phyloP scores from a whole-genome alignment of 306 rosid species.

The Macrotyloma uniflorum region DNA sequence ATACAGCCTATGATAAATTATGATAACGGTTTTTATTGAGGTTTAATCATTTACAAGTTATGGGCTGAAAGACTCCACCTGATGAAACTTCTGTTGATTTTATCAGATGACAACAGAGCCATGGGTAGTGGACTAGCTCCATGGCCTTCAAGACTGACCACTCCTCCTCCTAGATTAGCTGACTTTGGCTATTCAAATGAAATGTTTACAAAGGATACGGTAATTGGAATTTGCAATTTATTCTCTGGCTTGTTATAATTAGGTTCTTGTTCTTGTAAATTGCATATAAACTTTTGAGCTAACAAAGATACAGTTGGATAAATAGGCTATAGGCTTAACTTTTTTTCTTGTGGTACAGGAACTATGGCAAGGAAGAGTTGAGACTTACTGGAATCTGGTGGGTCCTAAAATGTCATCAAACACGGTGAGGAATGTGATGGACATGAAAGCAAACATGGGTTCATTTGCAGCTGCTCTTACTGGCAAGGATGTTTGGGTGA shows the following conservation, averaged over 20 bases:
- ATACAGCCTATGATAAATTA: not conserved
- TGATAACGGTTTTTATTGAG: not conserved
- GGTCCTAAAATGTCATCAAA: slow-evolving; percentile 64
- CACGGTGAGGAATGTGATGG: slow-evolving; percentile 83
- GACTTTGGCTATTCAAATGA: slow-evolving; percentile 82
- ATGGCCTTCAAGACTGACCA: slow-evolving; percentile 85
- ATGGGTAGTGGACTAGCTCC: slow-evolving; percentile 91
- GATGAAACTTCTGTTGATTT: slow-evolving; percentile 31
- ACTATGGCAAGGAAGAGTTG: slow-evolving; percentile 80
- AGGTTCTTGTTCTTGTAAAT: not conserved
- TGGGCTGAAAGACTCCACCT: not conserved
- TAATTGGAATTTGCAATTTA: slow-evolving; percentile 39
- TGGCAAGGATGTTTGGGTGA: slow-evolving; percentile 89
- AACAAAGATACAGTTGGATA: slow-evolving; percentile 13
- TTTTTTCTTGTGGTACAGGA: slow-evolving; percentile 57
- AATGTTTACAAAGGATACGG: slow-evolving; percentile 86
- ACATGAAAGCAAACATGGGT: slow-evolving; percentile 92
- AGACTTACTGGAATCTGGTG: slow-evolving; percentile 76
- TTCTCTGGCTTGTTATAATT: slow-evolving; percentile 20
- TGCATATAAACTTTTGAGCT: slow-evolving; percentile 8
- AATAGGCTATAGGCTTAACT: not conserved
- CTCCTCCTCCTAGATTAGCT: slow-evolving; percentile 92
- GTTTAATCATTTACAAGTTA: not conserved
- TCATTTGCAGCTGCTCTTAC: slow-evolving; percentile 86
- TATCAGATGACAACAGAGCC: slow-evolving; percentile 71